Base-by-base conservation (phyloP, 2,329 filamentous ascomycete species). In the Trichoderma pleuroti region DNA sequence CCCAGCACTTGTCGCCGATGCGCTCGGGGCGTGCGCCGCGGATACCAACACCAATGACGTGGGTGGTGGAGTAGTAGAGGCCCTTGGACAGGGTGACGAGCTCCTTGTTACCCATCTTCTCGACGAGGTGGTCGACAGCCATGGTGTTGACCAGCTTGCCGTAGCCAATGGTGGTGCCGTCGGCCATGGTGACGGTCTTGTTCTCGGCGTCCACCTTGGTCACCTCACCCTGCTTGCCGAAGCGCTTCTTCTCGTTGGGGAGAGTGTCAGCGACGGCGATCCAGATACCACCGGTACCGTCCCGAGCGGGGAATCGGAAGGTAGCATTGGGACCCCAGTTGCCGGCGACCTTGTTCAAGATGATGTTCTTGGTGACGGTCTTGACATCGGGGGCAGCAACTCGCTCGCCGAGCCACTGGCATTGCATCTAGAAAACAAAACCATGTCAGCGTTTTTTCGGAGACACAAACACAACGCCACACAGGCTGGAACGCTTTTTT, bases 1-100 rank as follows among this genome's bases (percentile, higher is more conserved):
- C 88, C 94, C 96, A 99, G 90, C 96, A 99, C 89, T 98, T 99
- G 86, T 99, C 96, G 75, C 96, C 96, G 76, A 99, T 99, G 80
- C 93, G 92, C 82, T 97, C 94, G 49, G 96, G 96, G 76, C 96
- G 93, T 78, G 87, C 88, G 75, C 96, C 96, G 80, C 96, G 93
- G 78, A 99, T 87, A 84, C 96, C 96, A 74, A 99, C 93, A 83
- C 96, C 96, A 76, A 99, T 92, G 78, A 99, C 95, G 84, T 99
- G 96, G 70, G 96, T 99, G 76, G 92, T 94, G 67, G 94, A 98
- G 88, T 97, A 99, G 89, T 91, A 98, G 70, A 99, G 91, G 73
- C 91, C 92, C 88, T 97, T 97, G 86, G 91, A 93, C 76, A 97
- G 87, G 74, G 84, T 87, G 74, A 94, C 85, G 74, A 98, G 88